These are phyloP conservation scores for Lepiota brunneoincarnata DNA, from an alignment of 768 basidiomycete genomes.

Conservation along the genomic window DNA sequence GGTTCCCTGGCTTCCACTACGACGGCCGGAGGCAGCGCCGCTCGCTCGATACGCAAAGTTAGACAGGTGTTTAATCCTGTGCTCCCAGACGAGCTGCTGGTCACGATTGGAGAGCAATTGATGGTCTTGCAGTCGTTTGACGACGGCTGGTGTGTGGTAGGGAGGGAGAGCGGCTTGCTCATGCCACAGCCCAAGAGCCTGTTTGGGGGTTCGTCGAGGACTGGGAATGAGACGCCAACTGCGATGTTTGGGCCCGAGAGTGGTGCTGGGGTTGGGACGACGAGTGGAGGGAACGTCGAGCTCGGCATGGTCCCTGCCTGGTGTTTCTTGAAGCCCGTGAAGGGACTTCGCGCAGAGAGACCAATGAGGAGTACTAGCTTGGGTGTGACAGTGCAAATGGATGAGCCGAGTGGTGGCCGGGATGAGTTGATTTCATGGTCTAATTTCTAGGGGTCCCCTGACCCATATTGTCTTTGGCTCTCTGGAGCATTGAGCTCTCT, in stretches of 20 bases:
- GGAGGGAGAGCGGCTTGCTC: constrained; percentile 40
- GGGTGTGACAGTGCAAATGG: constrained; percentile 59
- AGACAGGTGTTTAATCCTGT: constrained; percentile 66
- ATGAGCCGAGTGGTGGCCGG: constrained; percentile 36
- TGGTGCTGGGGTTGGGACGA: not conserved
- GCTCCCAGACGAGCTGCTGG: constrained; percentile 70
- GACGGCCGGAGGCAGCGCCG: constrained; percentile 23
- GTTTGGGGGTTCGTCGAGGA: constrained; percentile 23
- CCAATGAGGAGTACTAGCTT: constrained; percentile 63
- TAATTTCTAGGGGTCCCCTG: constrained; percentile 43
- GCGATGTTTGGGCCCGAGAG: constrained; percentile 12
- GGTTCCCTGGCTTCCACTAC: constrained; percentile 33
- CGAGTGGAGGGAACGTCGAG: constrained; percentile 40
- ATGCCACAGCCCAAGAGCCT: constrained; percentile 34
- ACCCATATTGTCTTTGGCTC: not conserved
- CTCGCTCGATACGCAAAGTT: constrained; percentile 47
- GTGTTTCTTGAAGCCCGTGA: constrained; percentile 66
- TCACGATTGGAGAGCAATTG: constrained; percentile 57
- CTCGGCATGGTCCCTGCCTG: constrained; percentile 75
- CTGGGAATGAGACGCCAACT: constrained; percentile 17
- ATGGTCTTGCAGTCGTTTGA: constrained; percentile 66
- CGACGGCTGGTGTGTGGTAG: constrained; percentile 80
- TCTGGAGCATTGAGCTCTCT: not conserved
- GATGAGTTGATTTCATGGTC: constrained; percentile 69
- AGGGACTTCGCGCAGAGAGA: constrained; percentile 57